Evolutionary conservation across 192 early-diverging fungal genomes (phyloP), one percentile per base, ranked within the genome.

Genomic region (Coemansia reversa): DNA sequence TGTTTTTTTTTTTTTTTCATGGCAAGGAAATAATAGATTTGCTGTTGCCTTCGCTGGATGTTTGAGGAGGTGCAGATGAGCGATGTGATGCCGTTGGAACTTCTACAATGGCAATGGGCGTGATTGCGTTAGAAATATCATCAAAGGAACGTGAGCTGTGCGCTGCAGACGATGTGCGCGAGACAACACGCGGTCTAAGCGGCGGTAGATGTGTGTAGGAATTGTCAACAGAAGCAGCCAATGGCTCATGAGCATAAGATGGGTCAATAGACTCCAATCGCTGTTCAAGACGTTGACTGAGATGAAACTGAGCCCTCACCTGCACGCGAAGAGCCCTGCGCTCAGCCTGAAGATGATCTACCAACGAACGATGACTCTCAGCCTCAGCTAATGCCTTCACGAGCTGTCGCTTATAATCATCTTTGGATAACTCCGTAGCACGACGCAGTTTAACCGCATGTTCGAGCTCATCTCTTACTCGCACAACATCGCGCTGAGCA

Each of bases 281-380:
- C 51, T 81, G 79, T 53, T 81, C 79, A 33, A 81, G 70, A 3
- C 79, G 66, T 63, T 81, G 79, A 53, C 63, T 72, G 51, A 75
- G 42, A 25, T 81, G 79, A 56, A 81, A 70, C 66, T 81, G 79
- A 16, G 79, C 79, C 23, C 62, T 66, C 55, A 81, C 69, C 35
- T 81, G 79, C 20, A 72, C 79, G 7, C 73, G 19, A 25, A 81
- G 52, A 0, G 69, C 69, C 12, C 53, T 45, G 39, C 79, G 73
- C 74, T 81, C 79, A 7, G 70, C 79, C 52, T 69, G 68, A 23
- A 81, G 24, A 30, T 81, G 78, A 11, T 54, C 63, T 9, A 72
- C 64, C 22, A 75, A 54, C 23, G 58, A 53, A 22, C 73, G 62
- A 57, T 81, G 69, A 18, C 55, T 48, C 48, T 81, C 69, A 24